phyloP scores from a whole-genome alignment of 1,284 basidiomycete species.

The Pascua sp. region DNA sequence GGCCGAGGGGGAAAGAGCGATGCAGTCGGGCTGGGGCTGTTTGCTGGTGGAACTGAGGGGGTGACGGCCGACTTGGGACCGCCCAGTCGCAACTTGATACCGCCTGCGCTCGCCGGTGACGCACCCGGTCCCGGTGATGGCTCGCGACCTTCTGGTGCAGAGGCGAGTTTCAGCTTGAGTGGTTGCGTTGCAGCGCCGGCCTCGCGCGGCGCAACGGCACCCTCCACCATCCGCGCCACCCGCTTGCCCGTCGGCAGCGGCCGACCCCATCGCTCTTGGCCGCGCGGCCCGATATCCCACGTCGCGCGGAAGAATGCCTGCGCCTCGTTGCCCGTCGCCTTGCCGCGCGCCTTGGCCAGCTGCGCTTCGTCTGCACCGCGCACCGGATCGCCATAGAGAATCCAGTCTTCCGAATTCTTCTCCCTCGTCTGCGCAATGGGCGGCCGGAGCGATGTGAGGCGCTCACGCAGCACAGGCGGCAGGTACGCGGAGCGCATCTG shows the following conservation, averaged over 20 bases:
- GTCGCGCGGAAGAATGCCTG: constrained; percentile 30
- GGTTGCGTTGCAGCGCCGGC: constrained; percentile 14
- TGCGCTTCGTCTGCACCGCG: constrained; percentile 34
- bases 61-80: background rate
- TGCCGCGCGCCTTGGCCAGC: constrained; percentile 35
- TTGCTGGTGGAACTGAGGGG: background rate
- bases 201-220: constrained; percentile 27
- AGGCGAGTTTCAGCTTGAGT: constrained; percentile 7
- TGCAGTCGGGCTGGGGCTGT: background rate
- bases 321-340: constrained; percentile 22
- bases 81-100: constrained; percentile 13
- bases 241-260: constrained; percentile 36
- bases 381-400: constrained; percentile 35
- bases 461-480: constrained; percentile 34
- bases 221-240: constrained; percentile 30
- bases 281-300: constrained; percentile 38
- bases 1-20: background rate
- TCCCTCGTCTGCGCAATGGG: constrained; percentile 22
- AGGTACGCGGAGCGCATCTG: constrained; percentile 38
- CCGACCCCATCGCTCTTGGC: constrained; percentile 29
- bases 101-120: constrained; percentile 3
- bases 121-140: background rate
- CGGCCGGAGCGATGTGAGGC: constrained; percentile 39
- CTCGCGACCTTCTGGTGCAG: constrained; percentile 1
- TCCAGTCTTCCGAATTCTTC: constrained; percentile 17